phyloP scores from a whole-genome alignment of 345 rosid species.

The Brassica nigra region DNA sequence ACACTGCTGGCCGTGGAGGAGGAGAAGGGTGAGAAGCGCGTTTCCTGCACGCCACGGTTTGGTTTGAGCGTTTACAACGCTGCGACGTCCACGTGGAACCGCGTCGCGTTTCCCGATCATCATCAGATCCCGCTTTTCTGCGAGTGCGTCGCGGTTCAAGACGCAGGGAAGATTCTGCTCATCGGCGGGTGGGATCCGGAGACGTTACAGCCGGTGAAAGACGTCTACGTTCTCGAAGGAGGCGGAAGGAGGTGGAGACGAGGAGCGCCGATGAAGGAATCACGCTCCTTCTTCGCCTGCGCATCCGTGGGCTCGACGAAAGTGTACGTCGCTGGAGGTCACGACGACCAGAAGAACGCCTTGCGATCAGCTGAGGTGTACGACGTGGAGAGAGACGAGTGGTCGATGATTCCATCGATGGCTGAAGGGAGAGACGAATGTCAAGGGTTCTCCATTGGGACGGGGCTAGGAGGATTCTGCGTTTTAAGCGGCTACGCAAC shows the following conservation, averaged over 20 bases:
- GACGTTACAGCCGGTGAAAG: conserved; percentile 49
- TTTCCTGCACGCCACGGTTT: conserved; percentile 43
- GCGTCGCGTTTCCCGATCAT: conserved; percentile 17
- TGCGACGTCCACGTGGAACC: conserved; percentile 37
- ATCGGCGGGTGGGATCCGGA: conserved; percentile 68
- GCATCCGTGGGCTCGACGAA: conserved; percentile 36
- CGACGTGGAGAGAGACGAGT: conserved; percentile 53
- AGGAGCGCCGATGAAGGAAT: conserved; percentile 49
- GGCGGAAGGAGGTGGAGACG: conserved; percentile 47
- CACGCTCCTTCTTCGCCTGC: conserved; percentile 60
- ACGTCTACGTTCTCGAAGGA: conserved; percentile 45
- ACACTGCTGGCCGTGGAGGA: neutral
- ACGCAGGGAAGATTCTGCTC: conserved; percentile 42
- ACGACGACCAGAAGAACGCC: conserved; percentile 63
- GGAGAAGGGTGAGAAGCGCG: conserved; percentile 13
- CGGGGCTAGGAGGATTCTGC: conserved; percentile 44
- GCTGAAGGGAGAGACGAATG: conserved; percentile 62
- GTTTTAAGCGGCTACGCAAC: conserved; percentile 63
- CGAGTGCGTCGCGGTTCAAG: conserved; percentile 49
- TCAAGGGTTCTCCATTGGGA: conserved; percentile 46
- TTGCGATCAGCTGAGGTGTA: conserved; percentile 53
- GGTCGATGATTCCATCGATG: conserved; percentile 51
- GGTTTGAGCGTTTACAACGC: conserved; percentile 49
- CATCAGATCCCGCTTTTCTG: conserved; percentile 54
- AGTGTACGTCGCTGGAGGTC: conserved; percentile 67